Evolutionary conservation across 2,329 filamentous ascomycete genomes (phyloP).

Genomic region (Zymoseptoria passerinii): DNA sequence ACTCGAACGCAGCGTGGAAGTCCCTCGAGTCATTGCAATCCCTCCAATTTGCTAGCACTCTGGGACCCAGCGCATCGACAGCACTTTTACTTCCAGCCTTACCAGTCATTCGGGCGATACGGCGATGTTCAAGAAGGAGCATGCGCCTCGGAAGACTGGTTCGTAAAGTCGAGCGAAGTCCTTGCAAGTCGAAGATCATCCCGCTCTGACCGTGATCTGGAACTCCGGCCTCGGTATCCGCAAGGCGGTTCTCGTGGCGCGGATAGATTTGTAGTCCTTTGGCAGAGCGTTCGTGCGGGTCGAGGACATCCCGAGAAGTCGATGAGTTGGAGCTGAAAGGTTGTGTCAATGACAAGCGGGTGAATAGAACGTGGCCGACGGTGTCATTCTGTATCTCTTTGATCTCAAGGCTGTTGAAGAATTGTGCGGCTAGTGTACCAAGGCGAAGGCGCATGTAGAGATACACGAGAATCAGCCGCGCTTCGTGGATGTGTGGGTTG

Average conservation of each 20-base stretch:
- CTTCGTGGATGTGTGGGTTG: conserved; percentile 26
- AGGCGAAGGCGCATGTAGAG: conserved; percentile 29
- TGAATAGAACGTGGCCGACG: conserved; percentile 28
- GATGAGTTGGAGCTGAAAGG: conserved; percentile 19
- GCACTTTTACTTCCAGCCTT: conserved; percentile 14
- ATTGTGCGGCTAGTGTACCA: conserved; percentile 23
- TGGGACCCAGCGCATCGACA: conserved; percentile 16
- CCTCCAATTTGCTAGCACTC: conserved; percentile 24
- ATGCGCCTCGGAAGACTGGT: conserved; percentile 25
- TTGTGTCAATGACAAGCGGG: conserved; percentile 25
- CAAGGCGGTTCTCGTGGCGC: conserved; percentile 27
- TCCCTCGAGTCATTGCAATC: conserved; percentile 27
- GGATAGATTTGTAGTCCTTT: conserved; percentile 25
- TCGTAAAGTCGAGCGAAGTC: conserved; percentile 24
- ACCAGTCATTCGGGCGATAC: conserved; percentile 25
- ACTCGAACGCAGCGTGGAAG: conserved; percentile 29
- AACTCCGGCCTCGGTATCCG: conserved; percentile 24
- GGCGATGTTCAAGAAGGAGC: conserved; percentile 27
- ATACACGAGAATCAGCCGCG: conserved; percentile 28
- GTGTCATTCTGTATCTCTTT: conserved; percentile 33
- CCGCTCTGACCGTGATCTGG: conserved; percentile 28
- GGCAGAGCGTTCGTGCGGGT: conserved; percentile 24
- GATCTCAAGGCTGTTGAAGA: conserved; percentile 27
- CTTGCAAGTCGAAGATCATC: conserved; percentile 30
- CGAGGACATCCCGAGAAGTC: conserved; percentile 14